phyloP scores from a whole-genome alignment of 2,329 filamentous ascomycete genomes.

The Apiospora sp. region DNA sequence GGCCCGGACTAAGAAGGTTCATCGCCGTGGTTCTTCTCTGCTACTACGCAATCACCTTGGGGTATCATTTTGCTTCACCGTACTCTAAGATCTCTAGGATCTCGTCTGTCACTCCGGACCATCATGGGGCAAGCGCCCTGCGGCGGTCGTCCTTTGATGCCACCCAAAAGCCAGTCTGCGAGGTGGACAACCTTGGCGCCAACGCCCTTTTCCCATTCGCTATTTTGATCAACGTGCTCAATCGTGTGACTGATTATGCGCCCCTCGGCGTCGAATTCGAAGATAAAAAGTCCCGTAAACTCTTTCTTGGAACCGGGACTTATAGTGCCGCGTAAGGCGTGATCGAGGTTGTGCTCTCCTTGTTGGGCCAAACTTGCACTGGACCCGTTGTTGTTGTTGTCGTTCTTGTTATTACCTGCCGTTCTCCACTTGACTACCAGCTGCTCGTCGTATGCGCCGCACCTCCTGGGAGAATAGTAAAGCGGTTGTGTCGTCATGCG shows the following conservation, averaged over 20 bases:
- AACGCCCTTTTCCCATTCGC: slow-evolving; percentile 82
- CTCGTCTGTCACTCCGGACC: neutral
- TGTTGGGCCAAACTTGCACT: slow-evolving; percentile 38
- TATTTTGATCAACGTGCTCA: slow-evolving; percentile 86
- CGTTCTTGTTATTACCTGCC: slow-evolving; percentile 54
- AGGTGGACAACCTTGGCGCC: slow-evolving; percentile 86
- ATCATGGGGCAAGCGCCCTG: slow-evolving; percentile 25
- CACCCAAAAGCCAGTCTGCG: slow-evolving; percentile 93
- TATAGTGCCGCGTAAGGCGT: slow-evolving; percentile 47
- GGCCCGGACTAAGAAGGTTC: neutral
- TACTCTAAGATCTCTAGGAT: neutral
- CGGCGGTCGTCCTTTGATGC: slow-evolving; percentile 58
- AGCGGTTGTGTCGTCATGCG: slow-evolving; percentile 75
- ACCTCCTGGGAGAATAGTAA: slow-evolving; percentile 54
- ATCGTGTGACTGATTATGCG: slow-evolving; percentile 89
- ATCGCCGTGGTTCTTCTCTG: neutral
- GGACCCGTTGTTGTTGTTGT: slow-evolving; percentile 29
- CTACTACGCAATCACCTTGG: slow-evolving; percentile 10
- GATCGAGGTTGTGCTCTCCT: slow-evolving; percentile 45
- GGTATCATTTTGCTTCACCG: slow-evolving; percentile 18
- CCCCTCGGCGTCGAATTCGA: slow-evolving; percentile 91
- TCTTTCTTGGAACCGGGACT: slow-evolving; percentile 71
- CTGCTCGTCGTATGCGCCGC: slow-evolving; percentile 75
- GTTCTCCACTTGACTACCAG: slow-evolving; percentile 93
- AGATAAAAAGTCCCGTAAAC: slow-evolving; percentile 92